Base-by-base conservation (phyloP, 2,329 filamentous ascomycete species). In the Conoideocrella luteorostrata region DNA sequence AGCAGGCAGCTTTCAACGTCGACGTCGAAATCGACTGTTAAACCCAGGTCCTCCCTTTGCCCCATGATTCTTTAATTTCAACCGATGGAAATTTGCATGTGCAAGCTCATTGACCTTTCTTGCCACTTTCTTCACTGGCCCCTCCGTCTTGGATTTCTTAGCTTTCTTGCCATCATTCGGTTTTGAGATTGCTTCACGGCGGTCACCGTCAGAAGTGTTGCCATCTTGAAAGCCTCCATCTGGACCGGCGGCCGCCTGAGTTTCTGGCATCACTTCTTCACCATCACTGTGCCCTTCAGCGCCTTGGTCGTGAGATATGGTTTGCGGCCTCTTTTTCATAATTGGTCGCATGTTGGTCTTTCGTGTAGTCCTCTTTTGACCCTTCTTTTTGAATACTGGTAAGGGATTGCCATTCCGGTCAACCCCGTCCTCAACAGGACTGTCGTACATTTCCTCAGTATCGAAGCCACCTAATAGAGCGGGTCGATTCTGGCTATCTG, bases 381-480 rank as follows among this genome's bases (percentile, higher is more conserved):
- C 86, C 68, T 86, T 87, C 75, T 93, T 93, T 72, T 90, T 91
- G 70, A 77, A 91, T 2, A 78, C 64, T 43, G 73, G 77, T 29
- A 80, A 60, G 3, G 80, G 80, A 49, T 76, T 70, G 2, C 80
- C 80, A 53, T 79, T 66, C n/a, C 68, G 69, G 41, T 69, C 77
- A 11, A 74, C 57, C 1, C 69, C 64, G 29, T 75, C 73, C n/a
- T 77, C 73, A 4, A 66, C 67, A 2, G 66, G 63, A 48, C 74
- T 76, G 57, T 83, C 80, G 54, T 78, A 76, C 47, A 70, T 54
- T 7, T 56, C 71, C 53, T 83, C 80, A 45, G 84, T 78, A 45
- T 85, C 81, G 39, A 84, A 85, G 0, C 75, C 79, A 30, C 78
- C 75, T 0, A 82, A 67, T 5, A 76, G 68, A 2, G 69, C 61